phyloP scores from a whole-genome alignment of 164 flowering plant species.

The Magnolia kwangsiensis region DNA sequence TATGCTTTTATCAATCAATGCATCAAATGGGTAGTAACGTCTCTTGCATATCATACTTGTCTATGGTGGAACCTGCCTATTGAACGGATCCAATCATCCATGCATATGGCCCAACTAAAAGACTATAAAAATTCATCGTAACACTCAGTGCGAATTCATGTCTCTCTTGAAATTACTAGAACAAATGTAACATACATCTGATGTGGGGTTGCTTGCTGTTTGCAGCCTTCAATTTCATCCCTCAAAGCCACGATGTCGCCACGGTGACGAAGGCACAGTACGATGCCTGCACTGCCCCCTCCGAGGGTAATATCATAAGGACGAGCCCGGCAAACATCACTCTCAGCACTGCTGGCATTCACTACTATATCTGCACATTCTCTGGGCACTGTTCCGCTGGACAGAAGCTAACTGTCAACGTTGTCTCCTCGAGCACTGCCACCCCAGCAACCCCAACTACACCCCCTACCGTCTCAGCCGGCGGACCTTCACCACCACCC shows the following conservation, averaged over 20 bases:
- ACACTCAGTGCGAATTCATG: not conserved
- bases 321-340: constrained; percentile 20
- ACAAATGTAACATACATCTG: not conserved
- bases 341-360: constrained; percentile 21
- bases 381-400: constrained; percentile 21
- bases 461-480: not conserved
- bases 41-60: no score
- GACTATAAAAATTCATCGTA: no score
- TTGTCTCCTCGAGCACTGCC: constrained; percentile 1
- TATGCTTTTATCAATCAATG: no score
- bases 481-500: not conserved
- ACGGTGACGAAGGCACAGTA: constrained; percentile 21
- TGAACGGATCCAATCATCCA: no score
- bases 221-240: constrained; percentile 31
- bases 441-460: not conserved
- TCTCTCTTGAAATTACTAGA: not conserved
- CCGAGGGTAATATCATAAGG: not conserved
- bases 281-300: constrained; percentile 21
- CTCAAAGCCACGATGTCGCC: constrained; percentile 22
- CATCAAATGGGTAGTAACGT: no score
- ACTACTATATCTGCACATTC: constrained; percentile 31
- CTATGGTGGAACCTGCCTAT: no score
- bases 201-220: not conserved
- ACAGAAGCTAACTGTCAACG: constrained; percentile 18
- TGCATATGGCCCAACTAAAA: no score